Percentiles rank a stretch among this genome's conserved stretches.
These are phyloP conservation scores for Nakazawaea laoshanensis DNA, from an alignment of 805 yeast species.

Conservation along the genomic window DNA sequence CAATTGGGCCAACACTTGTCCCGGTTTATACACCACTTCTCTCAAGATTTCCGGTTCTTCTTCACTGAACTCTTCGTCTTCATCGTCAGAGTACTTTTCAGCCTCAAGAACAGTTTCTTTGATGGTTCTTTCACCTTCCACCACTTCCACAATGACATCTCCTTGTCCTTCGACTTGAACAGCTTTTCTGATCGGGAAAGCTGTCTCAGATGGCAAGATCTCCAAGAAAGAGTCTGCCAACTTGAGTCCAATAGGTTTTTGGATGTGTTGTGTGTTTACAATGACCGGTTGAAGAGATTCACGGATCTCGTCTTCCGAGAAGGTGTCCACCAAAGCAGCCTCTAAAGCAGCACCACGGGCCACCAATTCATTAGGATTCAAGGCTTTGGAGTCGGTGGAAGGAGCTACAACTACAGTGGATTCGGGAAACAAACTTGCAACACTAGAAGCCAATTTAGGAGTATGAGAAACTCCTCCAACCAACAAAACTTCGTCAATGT, in stretches of 20 bases:
- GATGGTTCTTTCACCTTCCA: conserved; percentile 79
- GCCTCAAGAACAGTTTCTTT: conserved; percentile 77
- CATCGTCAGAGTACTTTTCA: conserved; percentile 44
- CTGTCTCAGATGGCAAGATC: conserved; percentile 73
- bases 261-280: conserved; percentile 79
- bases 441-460: conserved; percentile 79
- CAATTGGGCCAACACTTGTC: conserved; percentile 69
- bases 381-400: conserved; percentile 63
- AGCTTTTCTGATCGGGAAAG: conserved; percentile 82
- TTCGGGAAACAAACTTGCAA: conserved; percentile 75
- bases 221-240: conserved; percentile 60
- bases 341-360: conserved; percentile 96
- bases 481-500: conserved; percentile 83
- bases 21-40: conserved; percentile 67
- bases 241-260: conserved; percentile 78
- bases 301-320: conserved; percentile 72
- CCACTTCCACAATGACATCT: conserved; percentile 60
- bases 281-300: conserved; percentile 81
- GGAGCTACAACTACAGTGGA: conserved; percentile 71
- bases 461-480: conserved; percentile 92
- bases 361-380: conserved; percentile 81
- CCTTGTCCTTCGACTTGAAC: conserved; percentile 54
- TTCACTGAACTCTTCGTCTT: conserved; percentile 41
- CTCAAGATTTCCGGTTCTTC: conserved; percentile 87
- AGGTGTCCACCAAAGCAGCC: conserved; percentile 78